Conservation (phyloP, 2,329 filamentous ascomycete species). For the Penicillium sp. region DNA sequence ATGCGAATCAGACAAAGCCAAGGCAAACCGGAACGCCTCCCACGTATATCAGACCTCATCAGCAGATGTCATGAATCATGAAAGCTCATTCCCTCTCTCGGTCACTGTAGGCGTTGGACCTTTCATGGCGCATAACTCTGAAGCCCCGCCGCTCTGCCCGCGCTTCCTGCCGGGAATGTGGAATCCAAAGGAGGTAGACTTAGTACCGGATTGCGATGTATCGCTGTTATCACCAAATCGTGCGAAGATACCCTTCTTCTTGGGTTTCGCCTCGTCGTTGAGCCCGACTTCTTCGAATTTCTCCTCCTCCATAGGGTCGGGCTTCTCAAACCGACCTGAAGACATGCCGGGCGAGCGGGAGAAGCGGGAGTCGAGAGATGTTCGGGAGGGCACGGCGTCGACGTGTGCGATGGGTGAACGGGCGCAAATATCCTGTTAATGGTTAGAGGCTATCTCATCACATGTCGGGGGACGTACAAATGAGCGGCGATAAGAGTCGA, state of each 20-base stretch:
- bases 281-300: slow-evolving; percentile 88
- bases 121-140: slow-evolving; percentile 68
- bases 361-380: slow-evolving; percentile 75
- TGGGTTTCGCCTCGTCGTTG: slow-evolving; percentile 69
- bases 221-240: slow-evolving; percentile 66
- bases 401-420: slow-evolving; percentile 68
- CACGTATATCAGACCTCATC: slow-evolving; percentile 2
- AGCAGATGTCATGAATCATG: slow-evolving; percentile 13
- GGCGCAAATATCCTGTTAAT: slow-evolving; percentile 77
- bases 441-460: slow-evolving; percentile 5
- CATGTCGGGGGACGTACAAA: slow-evolving; percentile 64
- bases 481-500: slow-evolving; percentile 92
- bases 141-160: slow-evolving; percentile 66
- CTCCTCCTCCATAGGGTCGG: slow-evolving; percentile 70
- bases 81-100: slow-evolving; percentile 18
- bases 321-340: slow-evolving; percentile 57
- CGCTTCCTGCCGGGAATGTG: slow-evolving; percentile 70
- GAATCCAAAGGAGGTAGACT: slow-evolving; percentile 56
- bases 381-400: slow-evolving; percentile 62
- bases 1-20: not conserved
- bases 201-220: slow-evolving; percentile 39
- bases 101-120: slow-evolving; percentile 13
- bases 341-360: slow-evolving; percentile 62
- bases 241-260: slow-evolving; percentile 75
- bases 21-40: slow-evolving; percentile 1